Evolutionary conservation across 2,329 filamentous ascomycete genomes (phyloP).

Genomic region (Ceratocystis ficicola): DNA sequence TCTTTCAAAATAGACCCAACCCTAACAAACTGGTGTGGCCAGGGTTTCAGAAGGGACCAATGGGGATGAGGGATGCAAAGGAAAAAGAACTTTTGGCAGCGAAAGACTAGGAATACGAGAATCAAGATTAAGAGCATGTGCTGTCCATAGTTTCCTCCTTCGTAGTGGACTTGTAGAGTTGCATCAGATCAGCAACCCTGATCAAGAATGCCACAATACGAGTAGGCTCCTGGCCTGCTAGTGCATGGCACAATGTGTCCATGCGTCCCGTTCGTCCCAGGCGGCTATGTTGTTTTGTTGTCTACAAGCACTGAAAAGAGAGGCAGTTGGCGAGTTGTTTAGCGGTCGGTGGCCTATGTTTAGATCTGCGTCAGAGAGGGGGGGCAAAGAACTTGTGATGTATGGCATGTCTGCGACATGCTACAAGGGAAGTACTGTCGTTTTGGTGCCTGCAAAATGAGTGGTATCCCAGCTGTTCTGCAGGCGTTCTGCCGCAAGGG

Average conservation of each 20-base stretch:
- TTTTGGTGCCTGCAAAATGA: background rate
- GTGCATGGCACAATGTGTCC: background rate
- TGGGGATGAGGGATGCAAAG: background rate
- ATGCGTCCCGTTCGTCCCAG: background rate
- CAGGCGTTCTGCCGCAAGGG: constrained; percentile 11
- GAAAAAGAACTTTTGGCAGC: constrained; percentile 2
- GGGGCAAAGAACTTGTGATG: background rate
- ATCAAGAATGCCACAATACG: background rate
- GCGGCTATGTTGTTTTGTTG: background rate
- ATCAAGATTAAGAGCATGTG: background rate
- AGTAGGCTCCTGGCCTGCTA: background rate
- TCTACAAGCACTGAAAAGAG: background rate
- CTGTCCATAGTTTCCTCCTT: background rate
- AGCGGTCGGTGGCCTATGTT: background rate
- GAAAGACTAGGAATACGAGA: constrained; percentile 6
- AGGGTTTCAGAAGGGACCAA: background rate
- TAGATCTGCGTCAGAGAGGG: background rate
- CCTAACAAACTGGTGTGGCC: background rate
- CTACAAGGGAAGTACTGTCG: background rate
- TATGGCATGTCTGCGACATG: no score
- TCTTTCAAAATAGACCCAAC: background rate
- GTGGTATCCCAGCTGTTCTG: constrained; percentile 1
- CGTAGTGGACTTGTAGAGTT: background rate
- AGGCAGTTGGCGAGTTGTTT: background rate
- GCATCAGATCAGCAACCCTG: background rate